These are phyloP conservation scores for Trichosporon sp. DNA, from an alignment of 1,284 basidiomycete species.

Conservation along the genomic window DNA sequence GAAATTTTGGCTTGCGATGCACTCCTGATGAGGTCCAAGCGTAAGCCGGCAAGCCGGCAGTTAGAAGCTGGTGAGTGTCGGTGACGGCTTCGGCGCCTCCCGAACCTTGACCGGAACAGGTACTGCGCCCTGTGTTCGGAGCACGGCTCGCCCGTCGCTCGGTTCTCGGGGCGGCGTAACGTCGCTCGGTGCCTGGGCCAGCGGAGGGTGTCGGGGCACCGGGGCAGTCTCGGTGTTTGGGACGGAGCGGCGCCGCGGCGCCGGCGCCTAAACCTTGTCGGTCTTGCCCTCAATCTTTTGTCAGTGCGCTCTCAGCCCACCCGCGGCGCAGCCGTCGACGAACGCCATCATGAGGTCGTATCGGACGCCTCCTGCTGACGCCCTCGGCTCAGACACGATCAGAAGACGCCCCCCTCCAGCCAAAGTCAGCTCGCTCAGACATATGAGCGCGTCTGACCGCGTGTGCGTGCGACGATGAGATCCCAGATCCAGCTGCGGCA, in stretches of 20 bases:
- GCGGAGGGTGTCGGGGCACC: neutral
- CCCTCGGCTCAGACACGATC: neutral
- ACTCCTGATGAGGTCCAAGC: too few species aligned
- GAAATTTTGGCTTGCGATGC: too few species aligned
- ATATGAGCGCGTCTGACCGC: neutral
- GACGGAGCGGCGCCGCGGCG: too few species aligned
- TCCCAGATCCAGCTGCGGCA: constrained; percentile 11
- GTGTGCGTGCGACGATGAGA: neutral
- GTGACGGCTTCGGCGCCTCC: too few species aligned
- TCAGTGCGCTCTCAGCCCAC: too few species aligned
- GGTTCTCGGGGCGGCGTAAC: neutral
- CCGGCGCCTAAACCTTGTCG: neutral
- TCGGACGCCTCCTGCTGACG: neutral
- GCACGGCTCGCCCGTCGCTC: neutral
- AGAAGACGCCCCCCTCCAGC: too few species aligned
- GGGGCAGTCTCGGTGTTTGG: neutral
- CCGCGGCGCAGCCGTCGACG: too few species aligned
- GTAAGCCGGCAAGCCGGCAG: too few species aligned
- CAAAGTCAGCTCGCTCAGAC: neutral
- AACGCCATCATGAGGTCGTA: too few species aligned
- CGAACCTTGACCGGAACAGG: neutral
- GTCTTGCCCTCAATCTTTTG: too few species aligned
- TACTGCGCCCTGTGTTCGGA: neutral
- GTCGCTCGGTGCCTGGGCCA: too few species aligned
- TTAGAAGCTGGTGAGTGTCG: too few species aligned